phyloP scores from a whole-genome alignment of 306 rosid species.

The Mucuna pruriens region DNA sequence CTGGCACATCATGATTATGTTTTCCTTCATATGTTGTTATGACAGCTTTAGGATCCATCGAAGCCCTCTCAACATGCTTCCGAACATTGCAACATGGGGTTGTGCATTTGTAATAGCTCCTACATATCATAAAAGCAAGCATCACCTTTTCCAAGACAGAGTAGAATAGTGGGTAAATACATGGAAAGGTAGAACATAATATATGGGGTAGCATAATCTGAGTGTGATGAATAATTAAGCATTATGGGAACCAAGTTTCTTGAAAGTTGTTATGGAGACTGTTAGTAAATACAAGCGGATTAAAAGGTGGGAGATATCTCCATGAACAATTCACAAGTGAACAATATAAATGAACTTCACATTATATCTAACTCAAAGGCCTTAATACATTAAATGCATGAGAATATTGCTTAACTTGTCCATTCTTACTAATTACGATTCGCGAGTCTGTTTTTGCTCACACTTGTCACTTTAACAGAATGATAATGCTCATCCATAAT shows the following conservation, averaged over 20 bases:
- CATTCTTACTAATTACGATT: not conserved
- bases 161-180: not conserved
- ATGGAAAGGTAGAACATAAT: not conserved
- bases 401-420: not conserved
- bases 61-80: conserved; percentile 59
- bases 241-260: not conserved
- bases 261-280: not conserved
- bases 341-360: not conserved
- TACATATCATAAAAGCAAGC: conserved; percentile 31
- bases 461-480: not conserved
- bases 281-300: not conserved
- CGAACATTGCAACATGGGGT: conserved; percentile 69
- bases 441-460: no score
- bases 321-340: not conserved
- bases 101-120: conserved; percentile 88
- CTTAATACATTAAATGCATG: not conserved
- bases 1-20: conserved; percentile 78
- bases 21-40: conserved; percentile 74
- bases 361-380: not conserved
- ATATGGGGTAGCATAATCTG: not conserved
- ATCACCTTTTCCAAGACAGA: conserved; percentile 22
- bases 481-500: not conserved
- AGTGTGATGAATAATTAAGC: not conserved
- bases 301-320: not conserved
- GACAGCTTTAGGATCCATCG: conserved; percentile 16